These are phyloP conservation scores for Cardamine resedifolia DNA, from an alignment of 345 rosid species.

Conservation along the genomic window DNA sequence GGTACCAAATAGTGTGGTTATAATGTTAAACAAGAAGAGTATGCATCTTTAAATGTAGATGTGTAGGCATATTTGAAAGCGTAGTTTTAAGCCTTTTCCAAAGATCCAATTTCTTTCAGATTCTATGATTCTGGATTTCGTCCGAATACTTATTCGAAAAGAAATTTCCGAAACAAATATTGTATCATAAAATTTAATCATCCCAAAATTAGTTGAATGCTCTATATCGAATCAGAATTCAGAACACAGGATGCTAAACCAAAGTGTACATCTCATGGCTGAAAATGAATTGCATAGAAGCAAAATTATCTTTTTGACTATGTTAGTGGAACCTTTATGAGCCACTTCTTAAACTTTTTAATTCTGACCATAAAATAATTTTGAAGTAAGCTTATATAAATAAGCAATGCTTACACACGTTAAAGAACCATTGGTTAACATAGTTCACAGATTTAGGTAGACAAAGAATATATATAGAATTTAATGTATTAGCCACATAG, in stretches of 20 bases:
- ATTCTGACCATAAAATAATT: conserved; percentile 30
- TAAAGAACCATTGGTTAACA: conserved; percentile 24
- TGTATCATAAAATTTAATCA: neutral
- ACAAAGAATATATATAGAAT: conserved; percentile 29
- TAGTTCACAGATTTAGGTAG: conserved; percentile 14
- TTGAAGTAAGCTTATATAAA: conserved; percentile 11
- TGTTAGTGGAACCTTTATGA: conserved; percentile 51
- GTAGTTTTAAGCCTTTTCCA: neutral
- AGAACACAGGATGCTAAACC: conserved; percentile 39
- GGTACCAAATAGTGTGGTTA: conserved; percentile 14
- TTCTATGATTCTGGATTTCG: conserved; percentile 11
- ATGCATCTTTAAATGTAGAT: conserved; percentile 1
- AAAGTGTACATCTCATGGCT: conserved; percentile 62
- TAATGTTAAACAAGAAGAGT: conserved; percentile 12
- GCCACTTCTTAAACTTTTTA: conserved; percentile 34
- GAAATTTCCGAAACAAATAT: neutral
- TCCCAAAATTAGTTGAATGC: conserved; percentile 6
- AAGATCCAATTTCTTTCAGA: conserved; percentile 20
- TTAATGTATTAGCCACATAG: conserved; percentile 35
- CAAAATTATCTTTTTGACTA: conserved; percentile 52
- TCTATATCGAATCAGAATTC: conserved; percentile 26
- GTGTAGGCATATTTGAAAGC: conserved; percentile 22
- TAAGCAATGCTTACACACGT: conserved; percentile 29
- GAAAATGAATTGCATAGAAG: conserved; percentile 44
- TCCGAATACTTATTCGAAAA: conserved; percentile 15